These are phyloP conservation scores for Evernia prunastri DNA, from an alignment of 495 filamentous ascomycete genomes.

Conservation along the genomic window DNA sequence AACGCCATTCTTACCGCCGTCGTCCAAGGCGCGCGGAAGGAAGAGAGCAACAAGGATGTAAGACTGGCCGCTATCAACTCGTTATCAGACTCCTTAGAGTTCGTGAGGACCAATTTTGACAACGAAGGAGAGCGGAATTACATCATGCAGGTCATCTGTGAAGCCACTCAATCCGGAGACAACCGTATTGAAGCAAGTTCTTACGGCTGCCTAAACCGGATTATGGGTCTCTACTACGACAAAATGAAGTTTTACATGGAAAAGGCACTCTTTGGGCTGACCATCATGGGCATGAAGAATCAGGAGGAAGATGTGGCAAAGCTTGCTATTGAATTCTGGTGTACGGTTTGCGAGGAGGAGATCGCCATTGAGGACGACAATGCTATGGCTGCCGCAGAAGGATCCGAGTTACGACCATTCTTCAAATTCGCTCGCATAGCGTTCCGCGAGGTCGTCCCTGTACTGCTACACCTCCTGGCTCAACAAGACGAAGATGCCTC, in stretches of 20 bases:
- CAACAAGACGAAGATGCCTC: slow-evolving; percentile 95
- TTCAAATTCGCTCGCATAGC: slow-evolving; percentile 90
- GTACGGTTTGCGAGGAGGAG: slow-evolving; percentile 98
- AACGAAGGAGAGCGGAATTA: slow-evolving; percentile 98
- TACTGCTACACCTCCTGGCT: slow-evolving; percentile 79
- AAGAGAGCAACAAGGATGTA: slow-evolving; percentile 85
- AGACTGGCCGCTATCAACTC: slow-evolving; percentile 87
- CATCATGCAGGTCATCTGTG: slow-evolving; percentile 99
- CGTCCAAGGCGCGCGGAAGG: slow-evolving; percentile 92
- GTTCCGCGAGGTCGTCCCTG: slow-evolving; percentile 84
- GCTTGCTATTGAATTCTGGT: slow-evolving; percentile 98
- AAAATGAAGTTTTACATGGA: slow-evolving; percentile 99
- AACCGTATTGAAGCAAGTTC: slow-evolving; percentile 86
- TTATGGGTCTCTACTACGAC: slow-evolving; percentile 97
- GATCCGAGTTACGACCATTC: slow-evolving; percentile 74
- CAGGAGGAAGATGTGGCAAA: slow-evolving; percentile 97
- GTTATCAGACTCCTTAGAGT: slow-evolving; percentile 94
- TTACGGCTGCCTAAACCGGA: slow-evolving; percentile 93
- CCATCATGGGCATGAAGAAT: slow-evolving; percentile 98
- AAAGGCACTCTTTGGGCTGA: slow-evolving; percentile 95
- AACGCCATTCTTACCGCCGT: slow-evolving; percentile 98
- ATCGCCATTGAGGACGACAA: slow-evolving; percentile 97
- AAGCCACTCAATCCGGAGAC: slow-evolving; percentile 86
- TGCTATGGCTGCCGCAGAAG: slow-evolving; percentile 66
- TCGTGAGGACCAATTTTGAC: slow-evolving; percentile 95